Evolutionary conservation across 192 early-diverging fungal genomes (phyloP), one percentile per base, ranked within the genome.

Genomic region (Umbelopsis vinacea): DNA sequence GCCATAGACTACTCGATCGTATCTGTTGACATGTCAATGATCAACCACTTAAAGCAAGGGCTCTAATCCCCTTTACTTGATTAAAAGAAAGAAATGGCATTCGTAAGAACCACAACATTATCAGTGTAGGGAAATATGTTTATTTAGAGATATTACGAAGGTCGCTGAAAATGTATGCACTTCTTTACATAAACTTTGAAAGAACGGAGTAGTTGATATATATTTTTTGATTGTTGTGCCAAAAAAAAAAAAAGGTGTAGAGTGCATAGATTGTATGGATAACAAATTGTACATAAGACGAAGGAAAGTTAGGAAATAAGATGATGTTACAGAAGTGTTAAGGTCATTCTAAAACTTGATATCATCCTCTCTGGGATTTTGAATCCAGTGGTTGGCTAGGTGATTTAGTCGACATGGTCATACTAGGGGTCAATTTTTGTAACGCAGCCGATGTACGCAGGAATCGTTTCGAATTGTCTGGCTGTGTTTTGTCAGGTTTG

Each of bases 331-430:
- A 63, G 10, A 19, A 29, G 11, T 11, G 57, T 2, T 37, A 26
- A 29, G 17, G 33, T 33, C 6, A 26, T 63, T 19, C 14, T 29
- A n/a, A n/a, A 63, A 17, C 17, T 19, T 63, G 57, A 29, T 63
- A 63, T 63, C 57, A 35, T 63, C 57, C 26, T 37, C 12, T 63
- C 17, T 7, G 57, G 33, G 57, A 35, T 33, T 63, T 22, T 26
- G 29, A 14, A 37, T 63, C 57, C 33, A 63, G 0, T 12, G 57
- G 2, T 22, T 29, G 33, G 26, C 33, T 63, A 37, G 57, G 26
- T 63, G 33, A 63, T 37, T 37, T 63, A 12, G 57, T 63, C 3
- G 57, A 63, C 14, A 63, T 63, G 29, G 57, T 63, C 57, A 63
- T 63, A 19, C 57, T 63, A 37, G 57, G 57, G 15, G 57, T 63